Evolutionary conservation across 2,329 filamentous ascomycete species (phyloP).

Genomic region (Penicillium fuscoglaucum): DNA sequence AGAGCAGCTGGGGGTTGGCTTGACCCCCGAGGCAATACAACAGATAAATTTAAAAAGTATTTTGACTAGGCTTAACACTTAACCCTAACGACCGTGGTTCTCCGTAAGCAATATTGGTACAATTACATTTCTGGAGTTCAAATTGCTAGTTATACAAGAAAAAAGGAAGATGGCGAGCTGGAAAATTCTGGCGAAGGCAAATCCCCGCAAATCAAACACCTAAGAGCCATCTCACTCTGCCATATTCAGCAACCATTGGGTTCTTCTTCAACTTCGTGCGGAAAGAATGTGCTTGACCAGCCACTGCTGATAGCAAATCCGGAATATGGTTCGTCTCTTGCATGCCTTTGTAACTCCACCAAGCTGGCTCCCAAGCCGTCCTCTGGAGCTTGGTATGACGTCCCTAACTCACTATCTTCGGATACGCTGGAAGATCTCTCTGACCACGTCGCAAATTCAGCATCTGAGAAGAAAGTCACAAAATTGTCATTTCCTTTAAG

Average conservation of each 20-base stretch:
- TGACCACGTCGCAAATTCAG: neutral
- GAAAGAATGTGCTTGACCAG: constrained; percentile 19
- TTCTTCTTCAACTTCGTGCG: neutral
- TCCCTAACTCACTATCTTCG: neutral
- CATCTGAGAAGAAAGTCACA: neutral
- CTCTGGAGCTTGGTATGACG: neutral
- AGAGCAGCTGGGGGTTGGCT: neutral
- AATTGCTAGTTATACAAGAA: neutral
- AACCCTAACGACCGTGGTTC: no score
- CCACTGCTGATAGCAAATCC: constrained; percentile 19
- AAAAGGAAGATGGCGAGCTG: neutral
- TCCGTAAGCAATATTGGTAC: neutral
- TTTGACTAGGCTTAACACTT: neutral
- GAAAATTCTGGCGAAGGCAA: neutral
- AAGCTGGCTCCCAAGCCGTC: neutral
- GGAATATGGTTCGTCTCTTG: neutral
- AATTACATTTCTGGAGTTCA: neutral
- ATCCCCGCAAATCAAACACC: neutral
- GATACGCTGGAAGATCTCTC: neutral
- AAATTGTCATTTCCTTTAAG: neutral
- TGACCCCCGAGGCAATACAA: neutral
- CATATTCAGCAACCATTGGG: neutral
- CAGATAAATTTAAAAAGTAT: neutral
- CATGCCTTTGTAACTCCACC: neutral
- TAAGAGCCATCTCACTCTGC: neutral